phyloP scores from a whole-genome alignment of 2,329 filamentous ascomycete genomes.

The Harringtonia aguacate region DNA sequence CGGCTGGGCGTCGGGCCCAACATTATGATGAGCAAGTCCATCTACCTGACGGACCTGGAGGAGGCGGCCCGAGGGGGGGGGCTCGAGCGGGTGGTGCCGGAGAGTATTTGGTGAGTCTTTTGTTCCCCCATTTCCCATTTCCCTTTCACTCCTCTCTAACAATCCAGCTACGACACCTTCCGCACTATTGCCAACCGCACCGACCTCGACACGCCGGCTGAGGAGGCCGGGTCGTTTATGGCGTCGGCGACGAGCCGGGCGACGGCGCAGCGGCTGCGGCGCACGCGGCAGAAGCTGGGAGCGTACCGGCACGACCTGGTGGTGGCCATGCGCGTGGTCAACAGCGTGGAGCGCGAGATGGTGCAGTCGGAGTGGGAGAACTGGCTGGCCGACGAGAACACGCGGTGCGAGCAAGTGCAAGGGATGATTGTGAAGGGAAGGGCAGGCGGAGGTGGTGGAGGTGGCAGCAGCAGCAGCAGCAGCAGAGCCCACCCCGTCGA shows the following conservation, averaged over 20 bases:
- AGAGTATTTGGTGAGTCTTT: background rate
- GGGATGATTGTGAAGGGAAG: conserved; percentile 27
- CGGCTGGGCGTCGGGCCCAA: conserved; percentile 72
- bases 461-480: background rate
- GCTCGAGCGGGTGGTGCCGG: conserved; percentile 10
- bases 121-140: background rate
- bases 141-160: background rate
- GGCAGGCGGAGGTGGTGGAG: conserved; percentile 3
- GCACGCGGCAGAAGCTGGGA: conserved; percentile 74
- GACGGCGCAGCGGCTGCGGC: conserved; percentile 56
- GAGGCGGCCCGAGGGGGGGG: conserved; percentile 38
- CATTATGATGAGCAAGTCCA: conserved; percentile 68
- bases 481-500: conserved; percentile 13
- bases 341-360: conserved; percentile 79
- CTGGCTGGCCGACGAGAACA: conserved; percentile 74
- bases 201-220: conserved; percentile 45
- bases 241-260: conserved; percentile 37
- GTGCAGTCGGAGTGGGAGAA: conserved; percentile 84
- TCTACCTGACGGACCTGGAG: conserved; percentile 75
- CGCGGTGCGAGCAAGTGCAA: conserved; percentile 57
- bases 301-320: conserved; percentile 81
- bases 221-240: conserved; percentile 38
- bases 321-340: conserved; percentile 82
- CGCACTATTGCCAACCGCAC: conserved; percentile 45
- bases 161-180: conserved; percentile 48